Conservation (phyloP, 1,284 basidiomycete species). For the Melampsora americana region DNA sequence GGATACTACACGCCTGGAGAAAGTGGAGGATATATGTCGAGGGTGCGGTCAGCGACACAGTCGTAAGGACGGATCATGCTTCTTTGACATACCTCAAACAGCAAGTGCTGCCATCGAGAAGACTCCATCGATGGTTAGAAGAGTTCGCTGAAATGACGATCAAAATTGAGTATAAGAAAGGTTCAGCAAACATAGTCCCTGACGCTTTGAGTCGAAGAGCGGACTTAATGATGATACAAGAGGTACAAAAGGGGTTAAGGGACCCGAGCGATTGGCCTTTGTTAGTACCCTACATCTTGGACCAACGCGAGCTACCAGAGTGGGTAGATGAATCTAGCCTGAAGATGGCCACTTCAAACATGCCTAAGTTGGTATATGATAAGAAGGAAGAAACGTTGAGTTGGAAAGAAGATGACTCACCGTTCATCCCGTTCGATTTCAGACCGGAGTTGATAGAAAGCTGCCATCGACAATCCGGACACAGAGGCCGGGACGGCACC, state of each 20-base stretch:
- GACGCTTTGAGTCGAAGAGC: slow-evolving; percentile 53
- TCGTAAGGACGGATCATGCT: slow-evolving; percentile 56
- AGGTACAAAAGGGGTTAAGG: not conserved
- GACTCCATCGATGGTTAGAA: slow-evolving; percentile 56
- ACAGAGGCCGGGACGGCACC: too few relatives aligned
- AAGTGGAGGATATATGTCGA: slow-evolving; percentile 42
- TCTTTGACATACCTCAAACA: slow-evolving; percentile 55
- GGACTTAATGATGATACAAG: slow-evolving; percentile 3
- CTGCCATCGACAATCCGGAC: not conserved
- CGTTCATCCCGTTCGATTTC: not conserved
- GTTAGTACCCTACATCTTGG: not conserved
- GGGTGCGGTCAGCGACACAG: slow-evolving; percentile 50
- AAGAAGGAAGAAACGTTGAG: not conserved
- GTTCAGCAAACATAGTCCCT: slow-evolving; percentile 55
- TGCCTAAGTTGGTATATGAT: not conserved
- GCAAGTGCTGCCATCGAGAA: slow-evolving; percentile 54
- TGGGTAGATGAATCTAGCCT: not conserved
- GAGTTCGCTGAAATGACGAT: slow-evolving; percentile 53
- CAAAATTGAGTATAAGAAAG: too few relatives aligned
- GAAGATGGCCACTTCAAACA: not conserved
- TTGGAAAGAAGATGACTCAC: not conserved
- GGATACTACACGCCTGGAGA: slow-evolving; percentile 44
- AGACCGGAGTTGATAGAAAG: not conserved
- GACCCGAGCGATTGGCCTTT: not conserved
- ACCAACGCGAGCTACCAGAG: not conserved